Base-by-base conservation (phyloP, 2,329 filamentous ascomycete species). In the Aspergillus sp. region DNA sequence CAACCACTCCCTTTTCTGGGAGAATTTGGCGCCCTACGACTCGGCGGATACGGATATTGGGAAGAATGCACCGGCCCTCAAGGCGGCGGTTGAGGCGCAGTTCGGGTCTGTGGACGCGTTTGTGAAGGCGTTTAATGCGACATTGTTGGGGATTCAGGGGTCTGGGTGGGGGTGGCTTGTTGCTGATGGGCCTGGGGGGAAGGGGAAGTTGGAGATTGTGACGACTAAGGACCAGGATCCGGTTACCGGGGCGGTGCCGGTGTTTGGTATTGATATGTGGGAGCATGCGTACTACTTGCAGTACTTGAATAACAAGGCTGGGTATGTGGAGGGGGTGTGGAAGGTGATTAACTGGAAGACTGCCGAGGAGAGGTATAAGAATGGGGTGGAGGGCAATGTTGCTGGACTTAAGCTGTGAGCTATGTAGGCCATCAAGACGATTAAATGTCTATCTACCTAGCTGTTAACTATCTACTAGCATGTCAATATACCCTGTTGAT, bases 1-100 rank as follows among this genome's bases (percentile, higher is more conserved):
- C 77, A 97, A 97, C 80, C 93, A 96, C 81, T 87, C 86, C 0
- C 85, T 96, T 37, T 96, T 96, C 82, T 97, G 92, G 92, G 87
- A 90, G 77, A 93, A 91, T 74, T 82, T 96, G 17, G 76, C 84
- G 0, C 89, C 90, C 0, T 76, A 85, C 0, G 79, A 77, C 17
- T 86, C 82, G 2, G 63, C 80, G 0, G 84, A 87, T 7, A 82
- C 89, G 1, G 79, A 84, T 47, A 73, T 82, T 3, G 76, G 81
- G 4, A 73, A 79, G 1, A 85, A 86, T 0, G 76, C 77, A 0
- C 86, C 87, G 0, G 77, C 78, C 19, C 79, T 96, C 5, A 65
- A 80, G 8, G 78, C 80, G 1, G 87, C 86, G 8, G 88, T 96
- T 64, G 74, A 78, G 50, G 76, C 79, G 55, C 84, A 83, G 2